Conservation (phyloP, 768 basidiomycete species). For the Suillus placidus region DNA sequence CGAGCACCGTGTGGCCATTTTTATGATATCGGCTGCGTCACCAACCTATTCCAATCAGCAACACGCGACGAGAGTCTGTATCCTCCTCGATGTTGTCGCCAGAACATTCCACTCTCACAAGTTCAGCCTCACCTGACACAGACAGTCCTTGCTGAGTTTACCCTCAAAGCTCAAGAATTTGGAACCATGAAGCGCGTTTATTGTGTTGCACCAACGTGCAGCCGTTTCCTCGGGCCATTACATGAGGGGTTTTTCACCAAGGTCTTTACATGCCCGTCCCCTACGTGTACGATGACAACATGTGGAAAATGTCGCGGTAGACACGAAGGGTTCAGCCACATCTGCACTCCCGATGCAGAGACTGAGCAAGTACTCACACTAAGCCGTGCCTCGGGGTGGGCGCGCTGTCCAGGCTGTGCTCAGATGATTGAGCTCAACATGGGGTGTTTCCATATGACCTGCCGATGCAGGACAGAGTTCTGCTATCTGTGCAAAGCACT, state of each 20-base stretch:
- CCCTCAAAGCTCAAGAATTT: constrained; percentile 34
- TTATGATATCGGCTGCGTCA: constrained; percentile 39
- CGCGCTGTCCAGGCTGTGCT: constrained; percentile 43
- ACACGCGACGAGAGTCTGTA: constrained; percentile 42
- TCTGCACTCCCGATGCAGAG: constrained; percentile 28
- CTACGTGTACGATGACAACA: constrained; percentile 23
- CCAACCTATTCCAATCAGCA: constrained; percentile 37
- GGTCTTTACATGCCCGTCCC: constrained; percentile 25
- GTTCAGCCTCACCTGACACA: constrained; percentile 30
- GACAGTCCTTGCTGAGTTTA: constrained; percentile 22
- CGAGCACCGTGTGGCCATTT: constrained; percentile 38
- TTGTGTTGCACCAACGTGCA: constrained; percentile 39
- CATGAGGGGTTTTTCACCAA: constrained; percentile 27
- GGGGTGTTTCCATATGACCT: constrained; percentile 46
- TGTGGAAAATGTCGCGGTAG: constrained; percentile 30
- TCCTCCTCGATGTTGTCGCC: constrained; percentile 44
- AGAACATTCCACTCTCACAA: constrained; percentile 28
- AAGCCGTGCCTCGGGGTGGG: constrained; percentile 33
- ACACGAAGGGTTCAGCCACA: constrained; percentile 28
- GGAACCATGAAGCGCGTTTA: constrained; percentile 40
- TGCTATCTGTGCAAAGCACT: constrained; percentile 50
- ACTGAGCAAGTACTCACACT: constrained; percentile 32
- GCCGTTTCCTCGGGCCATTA: constrained; percentile 39
- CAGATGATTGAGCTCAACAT: constrained; percentile 40
- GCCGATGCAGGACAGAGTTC: constrained; percentile 41